Base-by-base conservation (phyloP, 495 filamentous ascomycete species). In the Aspergillus diversus region DNA sequence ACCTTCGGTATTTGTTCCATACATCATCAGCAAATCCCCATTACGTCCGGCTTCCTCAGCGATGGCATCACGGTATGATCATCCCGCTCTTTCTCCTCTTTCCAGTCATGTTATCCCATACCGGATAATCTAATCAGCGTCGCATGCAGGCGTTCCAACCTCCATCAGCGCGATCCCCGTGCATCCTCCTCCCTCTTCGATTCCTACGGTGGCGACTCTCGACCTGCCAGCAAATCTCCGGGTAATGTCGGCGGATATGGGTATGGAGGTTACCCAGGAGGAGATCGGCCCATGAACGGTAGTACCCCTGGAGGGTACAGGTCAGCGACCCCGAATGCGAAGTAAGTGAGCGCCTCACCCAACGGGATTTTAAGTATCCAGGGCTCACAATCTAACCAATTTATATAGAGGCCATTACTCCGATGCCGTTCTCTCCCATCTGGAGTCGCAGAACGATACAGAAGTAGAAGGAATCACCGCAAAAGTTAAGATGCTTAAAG, bases 381-480 rank as follows among this genome's bases (percentile, higher is more conserved):
- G 11, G 15, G 55, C 57, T 67, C 55, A 68, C 27, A 63, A 15
- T 43, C 21, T 2, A 43, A 43, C 39, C 4, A 3, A 11, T 13
- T 43, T 43, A 43, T 43, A 39, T 62, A 91, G 90, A 72, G 95
- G 96, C 55, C 94, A 97, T 74, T 98, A 98, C 76, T 92, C 88
- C 64, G 93, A 96, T 66, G 91, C 92, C 46, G 92, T 97, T 57
- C 86, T 98, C 27, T 92, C 91, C 70, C 92, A 95, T 73, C 85
- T 99, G 27, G 96, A 99, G 75, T 92, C 89, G 65, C 96, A 98
- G 75, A 99, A 98, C 71, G 96, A 98, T 67, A 78, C 86, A 57
- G 90, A 97, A 68, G 87, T 98, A 16, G 91, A 94, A 65, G 92
- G 93, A 35, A 92, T 97, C 67, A 83, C 87, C 55, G 91, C 90